Evolutionary conservation across 108 stramenopile genomes (phyloP).

Genomic region (Nannochloropsis salina): DNA sequence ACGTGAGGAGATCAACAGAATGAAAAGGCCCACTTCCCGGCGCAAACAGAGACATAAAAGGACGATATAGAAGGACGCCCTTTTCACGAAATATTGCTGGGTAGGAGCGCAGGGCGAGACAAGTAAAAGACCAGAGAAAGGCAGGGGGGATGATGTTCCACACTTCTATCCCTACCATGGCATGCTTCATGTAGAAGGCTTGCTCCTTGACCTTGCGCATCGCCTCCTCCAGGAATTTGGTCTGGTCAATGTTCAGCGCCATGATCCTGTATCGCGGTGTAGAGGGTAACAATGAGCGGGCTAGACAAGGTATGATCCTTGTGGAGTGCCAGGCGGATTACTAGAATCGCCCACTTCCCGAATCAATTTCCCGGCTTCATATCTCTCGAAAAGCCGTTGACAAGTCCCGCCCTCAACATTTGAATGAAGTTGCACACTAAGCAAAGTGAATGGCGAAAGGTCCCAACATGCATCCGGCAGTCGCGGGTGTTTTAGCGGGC

Average conservation of each 20-base stretch:
- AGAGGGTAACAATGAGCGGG: too few species aligned
- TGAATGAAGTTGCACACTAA: too few species aligned
- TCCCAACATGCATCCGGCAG: too few species aligned
- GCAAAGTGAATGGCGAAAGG: too few species aligned
- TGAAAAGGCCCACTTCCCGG: neutral
- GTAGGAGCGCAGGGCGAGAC: neutral
- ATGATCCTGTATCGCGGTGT: neutral
- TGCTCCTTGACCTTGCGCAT: constrained; percentile 44
- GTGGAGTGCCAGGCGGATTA: too few species aligned
- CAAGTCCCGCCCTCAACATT: too few species aligned
- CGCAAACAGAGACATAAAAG: neutral
- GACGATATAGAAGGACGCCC: neutral
- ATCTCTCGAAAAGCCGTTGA: too few species aligned
- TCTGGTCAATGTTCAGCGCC: constrained; percentile 5
- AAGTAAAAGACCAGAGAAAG: neutral
- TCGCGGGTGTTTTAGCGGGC: too few species aligned
- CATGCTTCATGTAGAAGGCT: constrained; percentile 44
- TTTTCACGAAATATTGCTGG: neutral
- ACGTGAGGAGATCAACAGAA: neutral
- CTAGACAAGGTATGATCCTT: too few species aligned
- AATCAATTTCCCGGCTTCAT: too few species aligned
- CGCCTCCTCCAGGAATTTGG: constrained; percentile 31
- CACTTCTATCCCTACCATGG: constrained; percentile 34
- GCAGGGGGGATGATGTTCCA: neutral
- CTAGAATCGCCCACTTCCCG: too few species aligned